Conservation (phyloP, 1,139 yeast genomes). For the Debaryomyces coudertii region DNA sequence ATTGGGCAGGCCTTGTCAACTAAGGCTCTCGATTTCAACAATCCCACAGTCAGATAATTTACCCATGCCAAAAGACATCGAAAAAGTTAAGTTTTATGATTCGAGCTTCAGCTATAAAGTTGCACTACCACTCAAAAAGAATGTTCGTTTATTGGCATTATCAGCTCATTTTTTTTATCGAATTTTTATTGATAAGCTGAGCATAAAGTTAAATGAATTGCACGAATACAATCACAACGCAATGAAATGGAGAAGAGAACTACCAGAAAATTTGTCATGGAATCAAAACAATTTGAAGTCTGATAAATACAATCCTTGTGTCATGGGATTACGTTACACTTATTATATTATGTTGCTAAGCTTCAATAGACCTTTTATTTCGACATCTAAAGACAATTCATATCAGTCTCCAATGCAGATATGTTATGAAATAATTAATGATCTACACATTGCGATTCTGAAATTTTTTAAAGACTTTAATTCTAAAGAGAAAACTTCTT, state of each 20-base stretch:
- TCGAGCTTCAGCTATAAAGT: conserved; percentile 55
- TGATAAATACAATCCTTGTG: conserved; percentile 52
- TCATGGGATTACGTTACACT: conserved; percentile 56
- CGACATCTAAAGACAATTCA: conserved; percentile 19
- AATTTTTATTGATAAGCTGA: conserved; percentile 16
- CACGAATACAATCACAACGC: conserved; percentile 52
- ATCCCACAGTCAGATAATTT: conserved; percentile 64
- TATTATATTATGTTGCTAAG: conserved; percentile 60
- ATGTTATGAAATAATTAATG: conserved; percentile 46
- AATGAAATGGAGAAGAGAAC: conserved; percentile 49
- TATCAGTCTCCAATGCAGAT: conserved; percentile 35
- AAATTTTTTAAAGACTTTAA: conserved; percentile 37
- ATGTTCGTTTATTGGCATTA: conserved; percentile 24
- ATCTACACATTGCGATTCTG: conserved; percentile 40
- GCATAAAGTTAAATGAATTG: conserved; percentile 36
- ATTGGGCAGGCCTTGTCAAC: conserved; percentile 60
- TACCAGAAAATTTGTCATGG: conserved; percentile 57
- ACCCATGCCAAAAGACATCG: conserved; percentile 55
- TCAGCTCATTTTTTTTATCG: conserved; percentile 3
- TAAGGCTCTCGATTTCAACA: conserved; percentile 60
- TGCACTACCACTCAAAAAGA: conserved; percentile 54
- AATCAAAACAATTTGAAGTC: conserved; percentile 39
- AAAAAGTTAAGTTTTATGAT: conserved; percentile 52
- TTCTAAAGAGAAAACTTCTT: conserved; percentile 46
- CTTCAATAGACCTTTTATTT: conserved; percentile 61